Evolutionary conservation across 441 rosid genomes (phyloP).

Genomic region (Monsonia emarginata): DNA sequence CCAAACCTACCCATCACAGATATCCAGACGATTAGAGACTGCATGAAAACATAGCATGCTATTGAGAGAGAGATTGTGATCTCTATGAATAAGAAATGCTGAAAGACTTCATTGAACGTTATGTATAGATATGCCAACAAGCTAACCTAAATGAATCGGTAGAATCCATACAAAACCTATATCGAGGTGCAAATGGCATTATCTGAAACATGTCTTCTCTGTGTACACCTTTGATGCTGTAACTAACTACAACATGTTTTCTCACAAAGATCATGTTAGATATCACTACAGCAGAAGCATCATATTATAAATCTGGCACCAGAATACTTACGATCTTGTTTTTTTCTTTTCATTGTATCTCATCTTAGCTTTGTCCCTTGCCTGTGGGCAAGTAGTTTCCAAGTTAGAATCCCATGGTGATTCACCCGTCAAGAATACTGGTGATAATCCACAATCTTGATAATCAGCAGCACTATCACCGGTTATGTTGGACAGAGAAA

Average conservation of each 20-base stretch:
- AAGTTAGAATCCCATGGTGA: not conserved
- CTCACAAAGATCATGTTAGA: not conserved
- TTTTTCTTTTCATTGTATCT: slow-evolving; percentile 65
- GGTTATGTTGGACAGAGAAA: slow-evolving; percentile 45
- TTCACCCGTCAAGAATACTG: not conserved
- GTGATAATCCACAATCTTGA: not conserved
- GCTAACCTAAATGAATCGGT: not conserved
- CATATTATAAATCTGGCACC: not conserved
- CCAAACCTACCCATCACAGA: not conserved
- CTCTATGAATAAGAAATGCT: too few relatives aligned
- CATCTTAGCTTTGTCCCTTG: slow-evolving; percentile 20
- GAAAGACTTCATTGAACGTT: too few relatives aligned
- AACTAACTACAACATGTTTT: too few relatives aligned
- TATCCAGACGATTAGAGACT: not conserved
- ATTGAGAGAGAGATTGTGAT: too few relatives aligned
- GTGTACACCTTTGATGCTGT: too few relatives aligned
- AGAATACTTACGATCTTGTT: slow-evolving; percentile 31
- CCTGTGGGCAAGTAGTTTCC: not conserved
- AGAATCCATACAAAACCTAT: too few relatives aligned
- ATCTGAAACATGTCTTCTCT: too few relatives aligned
- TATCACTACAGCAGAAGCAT: not conserved
- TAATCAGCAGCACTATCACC: slow-evolving; percentile 40
- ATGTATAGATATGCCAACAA: too few relatives aligned
- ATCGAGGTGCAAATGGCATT: too few relatives aligned
- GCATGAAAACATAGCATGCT: too few relatives aligned